Percentiles rank a stretch among this genome's conserved stretches.
These are phyloP conservation scores for Polytrichum commune DNA, from an alignment of 225 moss, liverwort and hornwort species.

Conservation along the genomic window DNA sequence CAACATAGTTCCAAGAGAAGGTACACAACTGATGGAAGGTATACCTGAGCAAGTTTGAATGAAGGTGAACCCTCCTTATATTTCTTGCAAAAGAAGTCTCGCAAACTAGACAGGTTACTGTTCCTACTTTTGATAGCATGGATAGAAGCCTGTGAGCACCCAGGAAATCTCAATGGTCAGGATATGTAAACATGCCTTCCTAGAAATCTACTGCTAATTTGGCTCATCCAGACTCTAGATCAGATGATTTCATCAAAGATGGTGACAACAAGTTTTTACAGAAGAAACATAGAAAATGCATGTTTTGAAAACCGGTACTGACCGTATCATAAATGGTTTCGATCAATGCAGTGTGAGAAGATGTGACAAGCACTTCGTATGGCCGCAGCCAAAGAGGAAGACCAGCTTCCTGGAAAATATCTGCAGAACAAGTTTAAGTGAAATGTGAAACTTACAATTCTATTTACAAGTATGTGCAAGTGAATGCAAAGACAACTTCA, in stretches of 20 bases:
- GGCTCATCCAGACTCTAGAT: no score
- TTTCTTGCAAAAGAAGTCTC: slow-evolving; percentile 98
- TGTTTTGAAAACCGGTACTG: slow-evolving; percentile 12
- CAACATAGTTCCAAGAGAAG: no score
- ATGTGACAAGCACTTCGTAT: slow-evolving; percentile 97
- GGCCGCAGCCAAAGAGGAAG: slow-evolving; percentile 97
- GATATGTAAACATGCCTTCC: no score
- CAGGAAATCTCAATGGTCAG: neutral
- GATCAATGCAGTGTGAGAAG: slow-evolving; percentile 95
- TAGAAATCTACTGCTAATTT: no score
- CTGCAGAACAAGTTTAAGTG: slow-evolving; percentile 26
- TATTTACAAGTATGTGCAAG: neutral
- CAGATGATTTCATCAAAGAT: no score
- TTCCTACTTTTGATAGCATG: slow-evolving; percentile 99
- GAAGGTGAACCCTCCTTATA: slow-evolving; percentile 85
- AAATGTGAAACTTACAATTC: neutral
- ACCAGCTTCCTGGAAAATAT: slow-evolving; percentile 98
- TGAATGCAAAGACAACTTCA: neutral
- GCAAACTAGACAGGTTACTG: slow-evolving; percentile 72
- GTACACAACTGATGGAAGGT: neutral
- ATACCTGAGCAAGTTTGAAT: slow-evolving; percentile 92
- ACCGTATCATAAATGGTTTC: slow-evolving; percentile 99
- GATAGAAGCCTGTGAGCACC: slow-evolving; percentile 81
- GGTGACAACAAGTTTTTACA: no score
- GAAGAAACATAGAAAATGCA: neutral